Evolutionary conservation across 2,329 filamentous ascomycete genomes (phyloP).

Genomic region (Plectosphaerella cucumerina): DNA sequence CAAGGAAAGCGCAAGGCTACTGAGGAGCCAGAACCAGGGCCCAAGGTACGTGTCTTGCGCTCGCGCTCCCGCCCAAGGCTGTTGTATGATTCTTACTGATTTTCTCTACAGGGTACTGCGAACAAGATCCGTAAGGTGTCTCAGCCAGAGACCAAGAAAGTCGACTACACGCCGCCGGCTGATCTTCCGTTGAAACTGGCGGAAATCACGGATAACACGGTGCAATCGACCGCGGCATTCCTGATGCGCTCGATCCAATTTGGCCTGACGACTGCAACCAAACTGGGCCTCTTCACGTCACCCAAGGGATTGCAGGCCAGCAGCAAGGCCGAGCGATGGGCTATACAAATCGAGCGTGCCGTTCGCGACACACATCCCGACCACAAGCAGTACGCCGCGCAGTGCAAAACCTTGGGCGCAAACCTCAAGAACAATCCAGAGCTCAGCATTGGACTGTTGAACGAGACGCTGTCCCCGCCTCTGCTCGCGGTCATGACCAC

Average conservation of each 20-base stretch:
- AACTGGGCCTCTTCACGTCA: constrained; percentile 59
- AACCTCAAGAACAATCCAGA: constrained; percentile 88
- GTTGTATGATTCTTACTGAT: background rate
- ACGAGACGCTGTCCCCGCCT: constrained; percentile 65
- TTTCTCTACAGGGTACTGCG: constrained; percentile 27
- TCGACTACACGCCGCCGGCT: constrained; percentile 43
- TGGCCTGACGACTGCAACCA: constrained; percentile 62
- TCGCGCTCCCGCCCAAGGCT: no score
- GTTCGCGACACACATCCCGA: constrained; percentile 52
- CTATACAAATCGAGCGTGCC: constrained; percentile 75
- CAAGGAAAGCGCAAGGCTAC: constrained; percentile 54
- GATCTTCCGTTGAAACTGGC: constrained; percentile 47
- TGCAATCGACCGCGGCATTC: constrained; percentile 62
- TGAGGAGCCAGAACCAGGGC: constrained; percentile 50
- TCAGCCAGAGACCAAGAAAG: constrained; percentile 35
- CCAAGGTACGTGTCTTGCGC: constrained; percentile 39
- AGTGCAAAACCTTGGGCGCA: constrained; percentile 73
- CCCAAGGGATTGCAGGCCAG: constrained; percentile 61
- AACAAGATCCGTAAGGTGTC: constrained; percentile 54
- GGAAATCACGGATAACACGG: constrained; percentile 57
- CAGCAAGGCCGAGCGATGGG: constrained; percentile 63
- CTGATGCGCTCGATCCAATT: constrained; percentile 66
- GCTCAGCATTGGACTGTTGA: constrained; percentile 71
- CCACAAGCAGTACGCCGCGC: constrained; percentile 48
- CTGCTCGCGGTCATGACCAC: constrained; percentile 82